Base-by-base conservation (phyloP, 1,139 yeast species). In the Cylindricascospora bacillispora region DNA sequence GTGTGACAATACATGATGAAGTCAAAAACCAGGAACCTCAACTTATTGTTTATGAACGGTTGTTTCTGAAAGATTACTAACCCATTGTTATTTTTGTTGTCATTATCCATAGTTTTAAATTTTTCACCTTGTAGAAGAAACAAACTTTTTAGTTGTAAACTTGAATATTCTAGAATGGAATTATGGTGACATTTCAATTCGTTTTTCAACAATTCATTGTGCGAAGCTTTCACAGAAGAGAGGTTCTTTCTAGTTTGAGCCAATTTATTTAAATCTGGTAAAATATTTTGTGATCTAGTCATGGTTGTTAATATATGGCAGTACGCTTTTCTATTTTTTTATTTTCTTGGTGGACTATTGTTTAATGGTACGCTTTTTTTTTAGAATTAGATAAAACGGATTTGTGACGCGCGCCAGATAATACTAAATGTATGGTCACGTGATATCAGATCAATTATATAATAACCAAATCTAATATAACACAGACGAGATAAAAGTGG, bases 1-100 rank as follows among this genome's bases (percentile, higher is more conserved):
- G 75, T 62, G 51, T 89, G 97, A 40, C 89, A 72, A 53, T 86
- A 94, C 47, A 85, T 65, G 28, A 89, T 59, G 50, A 85, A 89
- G 52, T 86, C 95, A 37, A 86, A 68, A 32, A 89, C 63, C 28
- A 40, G 33, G 23, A 37, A 25, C 28, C 44, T 36, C 51, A 47
- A 45, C 31, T 43, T 40, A 13, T 32, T 30, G 27, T 42, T 42
- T 29, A 42, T 34, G 35, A 40, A 47, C 11, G 46, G 44, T 28
- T 41, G 45, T 4, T 42, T 31, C 15, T 27, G 26, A 19, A 41
- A 40, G 17, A 34, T 36, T 10, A 29, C n/a, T 11, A 35, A 25
- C 27, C 30, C 34, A 6, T 28, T 24, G 12, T 22, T 28, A 33
- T 21, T 28, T 30, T 14, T 17, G 15, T 24, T 27, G 15, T 28